Conservation (phyloP, 2,329 filamentous ascomycete genomes). For the Xylaria sp. region DNA sequence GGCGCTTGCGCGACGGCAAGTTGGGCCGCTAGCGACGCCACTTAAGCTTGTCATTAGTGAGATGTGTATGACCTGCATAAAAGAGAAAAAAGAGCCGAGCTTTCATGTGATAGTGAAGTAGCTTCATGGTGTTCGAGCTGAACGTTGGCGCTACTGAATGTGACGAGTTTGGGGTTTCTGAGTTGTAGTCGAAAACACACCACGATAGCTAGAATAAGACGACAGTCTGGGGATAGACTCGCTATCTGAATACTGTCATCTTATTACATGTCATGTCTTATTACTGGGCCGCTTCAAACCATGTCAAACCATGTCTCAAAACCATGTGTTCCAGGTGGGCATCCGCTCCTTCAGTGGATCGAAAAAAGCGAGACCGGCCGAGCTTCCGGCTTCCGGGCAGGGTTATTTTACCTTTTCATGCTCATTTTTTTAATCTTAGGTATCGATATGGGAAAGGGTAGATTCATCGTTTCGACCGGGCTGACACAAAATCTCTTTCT, state of each 20-base stretch:
- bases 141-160: conserved; percentile 5
- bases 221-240: conserved; percentile 12
- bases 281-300: conserved; percentile 3
- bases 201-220: not conserved
- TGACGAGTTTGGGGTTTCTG: not conserved
- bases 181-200: not conserved
- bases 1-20: conserved; percentile 15
- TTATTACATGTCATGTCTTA: not conserved
- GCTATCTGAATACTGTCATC: not conserved
- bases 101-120: conserved; percentile 27
- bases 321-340: not conserved
- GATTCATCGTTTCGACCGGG: not conserved
- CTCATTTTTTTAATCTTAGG: not conserved
- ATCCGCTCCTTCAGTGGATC: not conserved
- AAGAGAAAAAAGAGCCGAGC: conserved; percentile 19
- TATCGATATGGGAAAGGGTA: not conserved
- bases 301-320: not conserved
- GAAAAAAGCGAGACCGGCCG: not conserved
- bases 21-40: conserved; percentile 17
- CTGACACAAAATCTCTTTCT: not conserved
- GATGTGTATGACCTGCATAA: conserved; percentile 4
- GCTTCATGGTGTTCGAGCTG: conserved; percentile 8
- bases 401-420: not conserved
- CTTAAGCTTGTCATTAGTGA: conserved; percentile 1
- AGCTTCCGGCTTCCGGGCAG: not conserved